A percentile compares a stretch with the other conserved stretches of the same genome.
phyloP scores from a whole-genome alignment of 768 basidiomycete genomes.

The Psilocybe azurescens region DNA sequence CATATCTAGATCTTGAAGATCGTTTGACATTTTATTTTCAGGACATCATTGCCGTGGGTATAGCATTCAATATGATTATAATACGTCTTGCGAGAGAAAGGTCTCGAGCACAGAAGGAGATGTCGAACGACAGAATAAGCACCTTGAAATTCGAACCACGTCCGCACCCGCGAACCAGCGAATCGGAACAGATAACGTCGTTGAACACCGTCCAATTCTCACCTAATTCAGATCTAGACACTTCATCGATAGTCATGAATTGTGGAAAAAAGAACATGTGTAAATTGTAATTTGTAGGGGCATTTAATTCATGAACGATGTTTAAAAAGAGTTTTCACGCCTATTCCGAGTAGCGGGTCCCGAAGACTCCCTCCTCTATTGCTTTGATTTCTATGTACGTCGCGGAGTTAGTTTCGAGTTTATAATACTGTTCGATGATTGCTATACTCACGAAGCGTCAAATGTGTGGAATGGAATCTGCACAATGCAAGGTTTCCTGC shows the following conservation, averaged over 20 bases:
- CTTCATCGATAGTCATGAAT: too few relatives aligned
- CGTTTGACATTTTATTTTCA: neutral
- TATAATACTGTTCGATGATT: too few relatives aligned
- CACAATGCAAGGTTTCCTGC: conserved; percentile 53
- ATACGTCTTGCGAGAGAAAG: conserved; percentile 7
- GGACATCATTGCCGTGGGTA: conserved; percentile 13
- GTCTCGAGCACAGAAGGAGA: neutral
- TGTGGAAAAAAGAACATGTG: too few relatives aligned
- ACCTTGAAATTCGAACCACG: conserved; percentile 6
- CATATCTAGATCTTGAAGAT: neutral
- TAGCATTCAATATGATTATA: conserved; percentile 11
- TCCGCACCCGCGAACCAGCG: neutral
- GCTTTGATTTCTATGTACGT: conserved; percentile 60
- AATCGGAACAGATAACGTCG: neutral
- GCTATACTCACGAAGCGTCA: conserved; percentile 65
- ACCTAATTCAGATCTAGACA: neutral
- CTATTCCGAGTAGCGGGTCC: neutral
- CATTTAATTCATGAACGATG: too few relatives aligned
- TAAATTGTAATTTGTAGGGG: too few relatives aligned
- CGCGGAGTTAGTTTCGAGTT: neutral
- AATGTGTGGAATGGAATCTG: conserved; percentile 65
- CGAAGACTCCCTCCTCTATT: conserved; percentile 40
- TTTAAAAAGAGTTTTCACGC: neutral
- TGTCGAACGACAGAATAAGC: neutral
- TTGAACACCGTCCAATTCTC: neutral